Conservation (phyloP, 768 basidiomycete species). For the Suillus tomentosus region DNA sequence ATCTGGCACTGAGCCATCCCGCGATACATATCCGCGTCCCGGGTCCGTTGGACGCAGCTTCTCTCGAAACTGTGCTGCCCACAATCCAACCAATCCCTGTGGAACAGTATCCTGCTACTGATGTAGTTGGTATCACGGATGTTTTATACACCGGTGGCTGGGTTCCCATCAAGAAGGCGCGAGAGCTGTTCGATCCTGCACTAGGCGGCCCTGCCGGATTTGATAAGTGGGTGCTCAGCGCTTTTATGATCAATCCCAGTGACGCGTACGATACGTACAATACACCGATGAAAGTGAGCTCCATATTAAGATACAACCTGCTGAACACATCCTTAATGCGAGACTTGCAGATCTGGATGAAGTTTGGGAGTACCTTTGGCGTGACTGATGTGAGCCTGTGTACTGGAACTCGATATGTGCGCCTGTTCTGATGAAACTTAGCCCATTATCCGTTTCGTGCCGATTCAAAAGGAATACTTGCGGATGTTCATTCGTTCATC, state of each 20-base stretch:
- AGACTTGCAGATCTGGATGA: slow-evolving; percentile 23
- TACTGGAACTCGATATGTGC: slow-evolving; percentile 26
- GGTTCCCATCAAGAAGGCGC: slow-evolving; percentile 39
- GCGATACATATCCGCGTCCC: slow-evolving; percentile 40
- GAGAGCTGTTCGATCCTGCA: slow-evolving; percentile 34
- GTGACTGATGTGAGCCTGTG: slow-evolving; percentile 27
- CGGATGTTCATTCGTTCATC: slow-evolving; percentile 40
- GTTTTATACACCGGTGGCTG: slow-evolving; percentile 34
- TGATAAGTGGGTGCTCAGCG: slow-evolving; percentile 42
- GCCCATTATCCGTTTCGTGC: slow-evolving; percentile 32
- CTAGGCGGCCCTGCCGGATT: slow-evolving; percentile 45
- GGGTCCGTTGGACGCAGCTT: slow-evolving; percentile 24
- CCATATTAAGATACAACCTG: background rate
- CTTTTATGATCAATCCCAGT: slow-evolving; percentile 42
- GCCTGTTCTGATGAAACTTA: slow-evolving; percentile 24
- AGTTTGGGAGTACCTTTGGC: slow-evolving; percentile 23
- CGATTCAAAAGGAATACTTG: slow-evolving; percentile 21
- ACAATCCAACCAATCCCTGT: slow-evolving; percentile 38
- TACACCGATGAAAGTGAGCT: slow-evolving; percentile 39
- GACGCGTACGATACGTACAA: slow-evolving; percentile 47
- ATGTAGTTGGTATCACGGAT: slow-evolving; percentile 29
- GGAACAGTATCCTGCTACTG: slow-evolving; percentile 18
- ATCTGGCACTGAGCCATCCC: slow-evolving; percentile 39
- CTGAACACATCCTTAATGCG: background rate
- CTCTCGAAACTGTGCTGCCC: slow-evolving; percentile 31